Evolutionary conservation across 192 early-diverging fungal genomes (phyloP).

Genomic region (Anaeromyces robustus): DNA sequence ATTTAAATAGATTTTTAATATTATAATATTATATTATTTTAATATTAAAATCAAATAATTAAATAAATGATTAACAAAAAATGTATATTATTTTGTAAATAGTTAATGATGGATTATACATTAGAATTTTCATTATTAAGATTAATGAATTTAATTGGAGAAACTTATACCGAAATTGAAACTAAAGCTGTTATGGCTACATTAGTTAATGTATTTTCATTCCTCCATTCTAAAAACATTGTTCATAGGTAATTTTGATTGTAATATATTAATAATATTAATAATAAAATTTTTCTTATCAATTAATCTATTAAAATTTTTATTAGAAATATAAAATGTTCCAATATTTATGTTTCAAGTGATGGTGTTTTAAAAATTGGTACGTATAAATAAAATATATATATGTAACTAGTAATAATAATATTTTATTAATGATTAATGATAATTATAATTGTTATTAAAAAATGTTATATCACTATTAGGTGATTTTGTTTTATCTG

Average conservation of each 20-base stretch:
- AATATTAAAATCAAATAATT: no score
- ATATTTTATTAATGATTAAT: no score
- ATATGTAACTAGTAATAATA: no score
- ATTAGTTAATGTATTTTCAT: not conserved
- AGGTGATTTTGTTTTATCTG: not conserved
- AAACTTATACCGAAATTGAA: not conserved
- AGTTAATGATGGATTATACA: not conserved
- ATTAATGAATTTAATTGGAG: not conserved
- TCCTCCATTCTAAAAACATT: not conserved
- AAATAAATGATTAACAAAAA: no score
- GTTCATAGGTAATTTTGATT: not conserved
- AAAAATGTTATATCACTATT: no score
- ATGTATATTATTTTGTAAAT: not conserved
- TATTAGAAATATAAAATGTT: not conserved
- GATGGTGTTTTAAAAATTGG: not conserved
- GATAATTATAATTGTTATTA: no score
- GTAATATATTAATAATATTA: not conserved
- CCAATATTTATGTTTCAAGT: not conserved
- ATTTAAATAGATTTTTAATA: no score
- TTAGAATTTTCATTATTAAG: not conserved
- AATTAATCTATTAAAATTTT: no score
- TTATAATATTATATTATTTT: not conserved
- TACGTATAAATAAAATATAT: not conserved
- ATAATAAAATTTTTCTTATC: no score
- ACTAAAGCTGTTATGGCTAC: not conserved